Conservation (phyloP, 345 rosid species). For the Lepidium didymum region DNA sequence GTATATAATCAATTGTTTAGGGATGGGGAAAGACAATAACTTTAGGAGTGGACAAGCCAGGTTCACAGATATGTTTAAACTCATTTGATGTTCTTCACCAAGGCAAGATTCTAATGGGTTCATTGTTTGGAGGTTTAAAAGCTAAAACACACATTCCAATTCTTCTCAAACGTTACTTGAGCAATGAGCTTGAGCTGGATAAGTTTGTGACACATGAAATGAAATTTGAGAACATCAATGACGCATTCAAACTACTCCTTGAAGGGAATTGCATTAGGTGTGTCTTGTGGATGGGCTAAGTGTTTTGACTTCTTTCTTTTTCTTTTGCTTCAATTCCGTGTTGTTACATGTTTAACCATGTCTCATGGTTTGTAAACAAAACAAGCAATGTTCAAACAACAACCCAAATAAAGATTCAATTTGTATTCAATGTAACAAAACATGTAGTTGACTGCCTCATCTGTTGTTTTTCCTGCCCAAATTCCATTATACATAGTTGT, state of each 20-base stretch:
- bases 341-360: background rate
- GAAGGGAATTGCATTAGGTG: conserved; percentile 62
- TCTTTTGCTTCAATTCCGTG: background rate
- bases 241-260: conserved; percentile 53
- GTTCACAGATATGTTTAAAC: conserved; percentile 37
- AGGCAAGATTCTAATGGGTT: conserved; percentile 53
- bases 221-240: conserved; percentile 61
- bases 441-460: no score
- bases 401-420: background rate
- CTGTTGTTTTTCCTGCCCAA: no score
- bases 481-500: no score
- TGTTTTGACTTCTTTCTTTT: background rate
- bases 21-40: conserved; percentile 91
- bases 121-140: conserved; percentile 77
- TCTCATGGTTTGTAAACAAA: background rate
- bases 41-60: conserved; percentile 73
- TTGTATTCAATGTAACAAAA: background rate
- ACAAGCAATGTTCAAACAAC: background rate
- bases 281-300: conserved; percentile 66
- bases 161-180: conserved; percentile 54
- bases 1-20: conserved; percentile 22
- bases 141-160: conserved; percentile 76
- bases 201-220: conserved; percentile 79
- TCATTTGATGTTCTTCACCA: conserved; percentile 51
- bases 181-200: conserved; percentile 70